Evolutionary conservation across 1,284 basidiomycete genomes (phyloP).

Genomic region (Irpex rosettiformis): DNA sequence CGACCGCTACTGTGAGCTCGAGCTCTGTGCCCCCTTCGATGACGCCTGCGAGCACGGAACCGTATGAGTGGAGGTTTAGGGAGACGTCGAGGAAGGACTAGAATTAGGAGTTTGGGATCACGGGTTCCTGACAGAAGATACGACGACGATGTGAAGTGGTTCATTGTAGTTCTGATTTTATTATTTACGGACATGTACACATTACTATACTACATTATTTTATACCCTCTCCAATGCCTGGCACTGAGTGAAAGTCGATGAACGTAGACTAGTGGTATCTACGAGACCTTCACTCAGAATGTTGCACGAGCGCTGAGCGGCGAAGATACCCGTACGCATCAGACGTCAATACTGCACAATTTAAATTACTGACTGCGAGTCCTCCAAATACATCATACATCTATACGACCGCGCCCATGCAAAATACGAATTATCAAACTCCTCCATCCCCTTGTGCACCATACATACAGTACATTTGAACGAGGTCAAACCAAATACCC

Average conservation of each 20-base stretch:
- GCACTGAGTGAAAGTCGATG: not conserved
- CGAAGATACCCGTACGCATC: too few species aligned
- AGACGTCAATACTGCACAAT: too few species aligned
- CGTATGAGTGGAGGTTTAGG: slow-evolving; percentile 41
- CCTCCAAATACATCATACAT: too few species aligned
- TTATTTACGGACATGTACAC: not conserved
- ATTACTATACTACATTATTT: slow-evolving; percentile 1
- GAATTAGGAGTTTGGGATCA: not conserved
- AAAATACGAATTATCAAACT: too few species aligned
- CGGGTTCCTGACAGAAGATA: not conserved
- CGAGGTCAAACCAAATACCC: too few species aligned
- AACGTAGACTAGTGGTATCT: too few species aligned
- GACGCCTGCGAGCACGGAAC: slow-evolving; percentile 36
- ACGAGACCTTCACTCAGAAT: too few species aligned
- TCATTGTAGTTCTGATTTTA: not conserved
- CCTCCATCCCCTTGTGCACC: too few species aligned
- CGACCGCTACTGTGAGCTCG: not conserved
- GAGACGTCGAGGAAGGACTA: slow-evolving; percentile 8
- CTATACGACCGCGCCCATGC: too few species aligned
- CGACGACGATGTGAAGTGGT: not conserved
- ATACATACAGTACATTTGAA: too few species aligned
- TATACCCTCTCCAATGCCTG: not conserved
- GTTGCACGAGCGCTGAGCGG: too few species aligned
- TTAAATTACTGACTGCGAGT: too few species aligned
- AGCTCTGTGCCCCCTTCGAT: slow-evolving; percentile 21